Percentiles rank a stretch among this genome's conserved stretches.
Evolutionary conservation across 805 yeast genomes (phyloP).

Genomic region (Candida railenensis): DNA sequence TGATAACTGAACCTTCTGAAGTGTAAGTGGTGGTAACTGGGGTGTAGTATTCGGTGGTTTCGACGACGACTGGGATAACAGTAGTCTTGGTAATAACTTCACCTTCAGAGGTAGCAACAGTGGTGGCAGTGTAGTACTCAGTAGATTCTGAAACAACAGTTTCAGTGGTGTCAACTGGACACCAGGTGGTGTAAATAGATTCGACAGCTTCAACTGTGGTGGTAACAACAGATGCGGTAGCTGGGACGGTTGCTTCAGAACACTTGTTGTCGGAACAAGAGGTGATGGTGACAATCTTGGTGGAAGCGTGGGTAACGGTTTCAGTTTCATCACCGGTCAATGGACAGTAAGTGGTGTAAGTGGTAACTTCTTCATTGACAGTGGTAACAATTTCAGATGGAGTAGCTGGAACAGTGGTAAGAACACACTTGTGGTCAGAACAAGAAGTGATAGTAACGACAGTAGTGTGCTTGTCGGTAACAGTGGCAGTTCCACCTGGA

Average conservation of each 20-base stretch:
- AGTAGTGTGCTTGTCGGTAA: conserved; percentile 20
- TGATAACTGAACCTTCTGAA: conserved; percentile 16
- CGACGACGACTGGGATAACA: conserved; percentile 9
- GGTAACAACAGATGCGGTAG: conserved; percentile 25
- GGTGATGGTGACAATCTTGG: conserved; percentile 26
- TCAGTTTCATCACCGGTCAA: conserved; percentile 19
- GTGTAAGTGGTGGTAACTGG: conserved; percentile 20
- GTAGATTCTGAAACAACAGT: conserved; percentile 5
- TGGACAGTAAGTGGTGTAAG: conserved; percentile 24
- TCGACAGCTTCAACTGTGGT: conserved; percentile 21
- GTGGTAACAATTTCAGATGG: conserved; percentile 33
- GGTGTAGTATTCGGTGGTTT: conserved; percentile 4
- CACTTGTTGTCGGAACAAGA: conserved; percentile 26
- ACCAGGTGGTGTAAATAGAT: conserved; percentile 41
- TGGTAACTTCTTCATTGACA: conserved; percentile 22
- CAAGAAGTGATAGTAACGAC: conserved; percentile 29
- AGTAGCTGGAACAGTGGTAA: conserved; percentile 16
- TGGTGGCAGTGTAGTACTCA: conserved; percentile 10
- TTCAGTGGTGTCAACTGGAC: conserved; percentile 25
- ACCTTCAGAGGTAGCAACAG: conserved; percentile 17
- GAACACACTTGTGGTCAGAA: conserved; percentile 21
- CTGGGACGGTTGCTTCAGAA: conserved; percentile 24
- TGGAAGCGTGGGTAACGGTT: conserved; percentile 15
- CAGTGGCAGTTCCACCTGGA: conserved; percentile 13
- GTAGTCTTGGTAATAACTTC: conserved; percentile 1